Percentiles rank a stretch among this genome's conserved stretches.
phyloP scores from a whole-genome alignment of 306 rosid genomes.

The Dalbergia cultrata region DNA sequence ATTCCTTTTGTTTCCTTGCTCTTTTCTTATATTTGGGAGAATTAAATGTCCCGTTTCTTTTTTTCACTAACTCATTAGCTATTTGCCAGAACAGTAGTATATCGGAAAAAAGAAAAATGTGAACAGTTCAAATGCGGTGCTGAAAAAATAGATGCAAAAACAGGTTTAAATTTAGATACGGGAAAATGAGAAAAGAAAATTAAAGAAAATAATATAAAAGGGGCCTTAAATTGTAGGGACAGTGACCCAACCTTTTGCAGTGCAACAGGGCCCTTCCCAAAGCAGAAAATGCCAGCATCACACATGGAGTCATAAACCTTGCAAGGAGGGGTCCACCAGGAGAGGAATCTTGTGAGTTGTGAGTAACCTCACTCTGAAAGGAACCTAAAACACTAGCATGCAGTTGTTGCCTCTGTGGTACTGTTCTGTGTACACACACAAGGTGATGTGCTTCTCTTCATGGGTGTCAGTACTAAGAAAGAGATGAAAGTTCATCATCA shows the following conservation, averaged over 20 bases:
- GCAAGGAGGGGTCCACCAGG: constrained; percentile 58
- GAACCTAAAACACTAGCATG: constrained; percentile 55
- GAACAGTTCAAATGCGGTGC: background rate
- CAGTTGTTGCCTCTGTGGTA: constrained; percentile 50
- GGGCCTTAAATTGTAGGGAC: constrained; percentile 56
- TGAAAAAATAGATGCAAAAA: constrained; percentile 38
- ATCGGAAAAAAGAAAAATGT: background rate
- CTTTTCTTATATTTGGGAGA: background rate
- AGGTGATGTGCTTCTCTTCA: constrained; percentile 53
- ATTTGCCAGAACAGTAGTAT: background rate
- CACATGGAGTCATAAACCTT: constrained; percentile 76
- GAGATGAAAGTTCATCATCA: constrained; percentile 42
- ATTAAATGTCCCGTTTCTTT: background rate
- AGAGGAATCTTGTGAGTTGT: constrained; percentile 64
- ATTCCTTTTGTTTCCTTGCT: background rate
- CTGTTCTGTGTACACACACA: constrained; percentile 28
- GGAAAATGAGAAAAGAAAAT: background rate
- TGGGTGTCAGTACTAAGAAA: constrained; percentile 62
- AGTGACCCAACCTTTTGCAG: constrained; percentile 44
- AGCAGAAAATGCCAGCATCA: constrained; percentile 67
- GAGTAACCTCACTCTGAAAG: constrained; percentile 49
- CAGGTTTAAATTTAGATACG: background rate
- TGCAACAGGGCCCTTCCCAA: constrained; percentile 42
- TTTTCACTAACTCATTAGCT: constrained; percentile 22
- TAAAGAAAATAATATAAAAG: background rate